Evolutionary conservation across 2,329 filamentous ascomycete genomes (phyloP).

Genomic region (Neocucurbitaria cava): DNA sequence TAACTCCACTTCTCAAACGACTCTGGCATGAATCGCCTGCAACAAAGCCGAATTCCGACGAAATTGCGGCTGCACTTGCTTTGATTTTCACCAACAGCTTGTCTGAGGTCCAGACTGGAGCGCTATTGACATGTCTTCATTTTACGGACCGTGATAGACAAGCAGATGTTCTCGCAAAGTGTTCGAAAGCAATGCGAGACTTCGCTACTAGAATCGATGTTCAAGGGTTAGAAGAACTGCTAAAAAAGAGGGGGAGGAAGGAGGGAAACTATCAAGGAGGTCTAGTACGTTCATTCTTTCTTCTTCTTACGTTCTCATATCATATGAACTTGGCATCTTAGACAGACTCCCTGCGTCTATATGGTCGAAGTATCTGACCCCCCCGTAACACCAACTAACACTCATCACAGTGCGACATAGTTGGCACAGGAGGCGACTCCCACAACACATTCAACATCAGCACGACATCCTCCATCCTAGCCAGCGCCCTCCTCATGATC

Average conservation of each 20-base stretch:
- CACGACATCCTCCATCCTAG: conserved; percentile 91
- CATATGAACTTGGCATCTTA: neutral
- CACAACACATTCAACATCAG: conserved; percentile 99
- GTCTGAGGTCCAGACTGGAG: conserved; percentile 85
- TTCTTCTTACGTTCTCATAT: neutral
- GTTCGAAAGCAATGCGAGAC: conserved; percentile 81
- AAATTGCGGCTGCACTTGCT: conserved; percentile 89
- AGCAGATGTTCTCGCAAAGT: conserved; percentile 84
- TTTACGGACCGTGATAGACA: conserved; percentile 86
- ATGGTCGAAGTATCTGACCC: neutral
- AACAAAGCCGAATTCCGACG: conserved; percentile 66
- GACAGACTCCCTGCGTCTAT: neutral
- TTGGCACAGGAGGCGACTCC: conserved; percentile 93
- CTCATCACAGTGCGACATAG: conserved; percentile 77
- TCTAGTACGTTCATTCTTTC: conserved; percentile 64
- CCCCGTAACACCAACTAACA: conserved; percentile 5
- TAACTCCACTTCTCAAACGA: conserved; percentile 75
- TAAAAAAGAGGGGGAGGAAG: conserved; percentile 66
- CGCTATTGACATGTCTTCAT: conserved; percentile 88
- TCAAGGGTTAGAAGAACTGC: conserved; percentile 64
- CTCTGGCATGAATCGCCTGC: conserved; percentile 66
- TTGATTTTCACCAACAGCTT: conserved; percentile 91
- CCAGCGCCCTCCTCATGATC: conserved; percentile 81
- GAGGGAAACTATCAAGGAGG: conserved; percentile 83
- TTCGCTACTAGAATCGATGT: conserved; percentile 77